Base-by-base conservation (phyloP, 169 alveolate species). In the Babesia caballi region DNA sequence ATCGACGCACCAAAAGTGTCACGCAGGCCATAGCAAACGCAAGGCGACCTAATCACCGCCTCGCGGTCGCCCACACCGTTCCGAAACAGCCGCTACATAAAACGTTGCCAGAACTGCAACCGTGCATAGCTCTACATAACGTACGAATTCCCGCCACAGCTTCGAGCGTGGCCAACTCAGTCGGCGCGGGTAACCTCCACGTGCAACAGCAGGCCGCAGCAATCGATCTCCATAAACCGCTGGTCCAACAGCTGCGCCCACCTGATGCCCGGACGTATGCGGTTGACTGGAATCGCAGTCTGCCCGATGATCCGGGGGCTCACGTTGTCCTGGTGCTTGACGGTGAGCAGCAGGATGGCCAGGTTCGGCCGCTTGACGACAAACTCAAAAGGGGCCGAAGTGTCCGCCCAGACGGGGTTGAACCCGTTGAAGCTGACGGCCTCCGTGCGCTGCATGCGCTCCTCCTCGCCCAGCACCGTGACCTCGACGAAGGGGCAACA, bases 241-340 rank as follows among this genome's bases (percentile, higher is more conserved):
- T 77, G 80, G 77, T 91, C 95, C 57, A 91, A 76, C 59, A 91
- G 67, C 40, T 90, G 94, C 44, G 85, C 93, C 93, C 94, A 91
- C 53, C 95, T 66, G 61, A 91, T 73, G n/a, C 95, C 94, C 21
- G 91, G 92, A 17, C 71, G 40, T n/a, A 60, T 68, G 14, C 87
- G 71, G 57, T 71, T 42, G n/a, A 54, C 82, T 30, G 78, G 72
- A 53, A 83, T 59, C 41, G 76, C 81, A 23, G 91, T 74, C 90
- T 83, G 82, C 36, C 75, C 88, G 0, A 81, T 56, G 30, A 56
- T n/a, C 27, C 61, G 80, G 25, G 81, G 25, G 7, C 83, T 68
- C 33, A 81, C 52, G 28, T 23, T 71, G 63, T 81, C 88, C 40
- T 27, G 36, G 73, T 81, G 83, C 41, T 81, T 81, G 21, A 81